These are phyloP conservation scores for Steccherinum ochraceum DNA, from an alignment of 768 basidiomycete species.

Conservation along the genomic window DNA sequence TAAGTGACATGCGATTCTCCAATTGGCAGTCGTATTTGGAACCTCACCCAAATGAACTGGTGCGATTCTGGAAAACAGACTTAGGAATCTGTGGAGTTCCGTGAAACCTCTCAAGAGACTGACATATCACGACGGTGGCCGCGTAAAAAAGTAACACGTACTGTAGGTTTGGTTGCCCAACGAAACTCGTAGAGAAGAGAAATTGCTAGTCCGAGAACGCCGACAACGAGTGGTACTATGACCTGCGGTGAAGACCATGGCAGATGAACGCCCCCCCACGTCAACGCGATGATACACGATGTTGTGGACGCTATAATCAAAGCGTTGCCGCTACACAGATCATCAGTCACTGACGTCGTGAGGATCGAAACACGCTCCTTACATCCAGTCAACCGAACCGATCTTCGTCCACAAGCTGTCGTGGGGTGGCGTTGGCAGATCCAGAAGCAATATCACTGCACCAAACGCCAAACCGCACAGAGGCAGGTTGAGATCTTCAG, in stretches of 20 bases:
- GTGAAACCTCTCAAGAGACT: no score
- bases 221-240: conserved; percentile 30
- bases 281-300: conserved; percentile 14
- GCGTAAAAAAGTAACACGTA: no score
- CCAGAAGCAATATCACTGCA: conserved; percentile 14
- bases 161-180: conserved; percentile 20
- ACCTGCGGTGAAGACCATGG: conserved; percentile 27
- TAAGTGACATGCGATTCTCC: no score
- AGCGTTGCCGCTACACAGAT: conserved; percentile 15
- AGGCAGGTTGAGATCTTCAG: conserved; percentile 21
- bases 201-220: conserved; percentile 22
- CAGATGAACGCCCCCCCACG: conserved; percentile 31
- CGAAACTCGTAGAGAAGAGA: conserved; percentile 27
- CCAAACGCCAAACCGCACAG: conserved; percentile 17
- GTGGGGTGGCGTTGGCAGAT: conserved; percentile 15
- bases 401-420: conserved; percentile 16
- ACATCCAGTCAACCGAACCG: conserved; percentile 25
- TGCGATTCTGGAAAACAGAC: conserved; percentile 5
- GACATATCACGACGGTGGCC: no score
- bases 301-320: conserved; percentile 17
- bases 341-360: not conserved
- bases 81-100: conserved; percentile 2
- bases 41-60: conserved; percentile 10
- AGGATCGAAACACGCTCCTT: conserved; percentile 1
- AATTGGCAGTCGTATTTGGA: not conserved